phyloP scores from a whole-genome alignment of 75 land plant species.

The Pseudotsuga menziesii region DNA sequence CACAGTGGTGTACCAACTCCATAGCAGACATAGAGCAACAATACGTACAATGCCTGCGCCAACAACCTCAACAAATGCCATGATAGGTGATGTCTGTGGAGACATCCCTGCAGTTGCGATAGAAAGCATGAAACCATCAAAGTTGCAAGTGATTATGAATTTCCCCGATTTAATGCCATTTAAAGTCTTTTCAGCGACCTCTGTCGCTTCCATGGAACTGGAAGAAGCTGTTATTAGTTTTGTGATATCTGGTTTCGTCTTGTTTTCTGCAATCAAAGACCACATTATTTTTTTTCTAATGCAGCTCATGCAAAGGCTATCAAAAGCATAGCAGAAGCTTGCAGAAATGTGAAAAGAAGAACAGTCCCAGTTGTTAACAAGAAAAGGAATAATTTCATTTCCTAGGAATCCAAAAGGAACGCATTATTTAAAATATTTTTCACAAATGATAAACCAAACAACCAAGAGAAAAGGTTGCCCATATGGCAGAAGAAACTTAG shows the following conservation, averaged over 20 bases:
- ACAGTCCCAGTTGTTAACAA: neutral
- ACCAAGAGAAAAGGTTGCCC: neutral
- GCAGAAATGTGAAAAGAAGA: neutral
- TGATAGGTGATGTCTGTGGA: slow-evolving; percentile 60
- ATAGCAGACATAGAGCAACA: slow-evolving; percentile 48
- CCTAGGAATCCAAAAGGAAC: neutral
- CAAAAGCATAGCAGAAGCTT: neutral
- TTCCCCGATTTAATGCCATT: slow-evolving; percentile 66
- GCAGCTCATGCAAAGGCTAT: neutral
- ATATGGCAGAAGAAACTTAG: too few species aligned
- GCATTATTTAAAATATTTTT: too few species aligned
- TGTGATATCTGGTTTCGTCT: slow-evolving; percentile 53
- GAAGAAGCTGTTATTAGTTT: slow-evolving; percentile 56
- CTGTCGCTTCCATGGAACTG: slow-evolving; percentile 55
- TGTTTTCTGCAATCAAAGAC: slow-evolving; percentile 9
- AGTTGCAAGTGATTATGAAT: slow-evolving; percentile 65
- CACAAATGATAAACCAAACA: too few species aligned
- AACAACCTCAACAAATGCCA: slow-evolving; percentile 64
- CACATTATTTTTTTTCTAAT: neutral
- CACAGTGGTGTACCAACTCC: slow-evolving; percentile 67
- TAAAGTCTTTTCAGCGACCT: slow-evolving; percentile 64
- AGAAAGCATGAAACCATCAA: slow-evolving; percentile 60
- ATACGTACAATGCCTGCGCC: slow-evolving; percentile 39
- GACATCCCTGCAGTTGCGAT: slow-evolving; percentile 66
- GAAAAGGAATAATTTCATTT: neutral